Evolutionary conservation across 805 yeast genomes (phyloP), one percentile per base, ranked within the genome.

Genomic region (Tetrapisispora phaffii): DNA sequence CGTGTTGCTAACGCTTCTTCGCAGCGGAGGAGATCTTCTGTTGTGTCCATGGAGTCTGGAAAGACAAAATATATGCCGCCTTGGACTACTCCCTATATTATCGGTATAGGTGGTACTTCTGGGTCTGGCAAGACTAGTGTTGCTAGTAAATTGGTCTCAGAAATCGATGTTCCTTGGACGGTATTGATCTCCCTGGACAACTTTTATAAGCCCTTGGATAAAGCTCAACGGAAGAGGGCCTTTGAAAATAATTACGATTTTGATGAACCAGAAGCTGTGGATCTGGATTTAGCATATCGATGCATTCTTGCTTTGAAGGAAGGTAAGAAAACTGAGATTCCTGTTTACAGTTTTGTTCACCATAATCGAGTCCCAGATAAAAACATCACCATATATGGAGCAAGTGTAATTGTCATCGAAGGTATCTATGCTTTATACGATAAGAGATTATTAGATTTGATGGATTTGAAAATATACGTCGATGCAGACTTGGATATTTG

Each of bases 71-170:
- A 83, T 53, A 71, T 75, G 7, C 94, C 94, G 7, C 95, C 95
- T n/a, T 85, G 95, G 95, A 77, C 80, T 1, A 80, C 83, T 42
- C 94, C 95, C 0, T 85, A 84, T 54, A 76, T 85, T 42, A 85
- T 85, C 51, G 95, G 94, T n/a, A 75, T 85, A 17, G 94, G 94
- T 0, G 95, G 95, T 1, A 74, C 78, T 22, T 77, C 85, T 15
- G 94, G 97, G 1, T 85, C 96, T 0, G 98, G 98, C 1, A 90
- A 90, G 60, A 90, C 97, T 0, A 82, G 95, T 31, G 86, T 93
- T 17, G 93, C 97, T 0, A 80, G 87, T 33, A 75, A 77, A 50
- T 82, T 93, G 54, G 85, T 89, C 43, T 76, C 82, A 45, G 79
- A 80, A 49, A 70, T 79, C 48, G 81, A 86, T 65, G 86, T 86